Evolutionary conservation across 78 protist species (phyloP), one percentile per base, ranked within the genome.

Genomic region (Chrysochromulina tobinii): DNA sequence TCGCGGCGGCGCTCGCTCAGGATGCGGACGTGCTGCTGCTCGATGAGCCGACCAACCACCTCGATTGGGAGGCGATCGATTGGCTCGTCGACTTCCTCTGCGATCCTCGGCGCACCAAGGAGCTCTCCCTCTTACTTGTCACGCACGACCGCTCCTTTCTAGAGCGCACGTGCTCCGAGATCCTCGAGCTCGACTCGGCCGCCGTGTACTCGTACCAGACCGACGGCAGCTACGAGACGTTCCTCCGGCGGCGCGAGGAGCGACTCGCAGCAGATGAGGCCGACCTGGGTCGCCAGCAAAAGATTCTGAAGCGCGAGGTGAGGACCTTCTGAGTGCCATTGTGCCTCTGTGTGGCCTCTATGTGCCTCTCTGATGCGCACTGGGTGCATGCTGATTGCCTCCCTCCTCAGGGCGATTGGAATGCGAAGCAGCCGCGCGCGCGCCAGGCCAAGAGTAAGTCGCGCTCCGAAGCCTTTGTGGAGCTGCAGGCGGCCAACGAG

Each of bases 21-120:
- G 1, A 51, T 17, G 95, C 95, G 8, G 84, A 93, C 21, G 20
- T 93, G 84, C 91, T 95, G 38, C 93, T 95, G 12, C 81, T 92
- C 11, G 96, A 94, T 86, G 96, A 94, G 81, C 95, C 93, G 59
- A 92, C 93, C 6, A 92, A 91, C 93, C 93, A 92, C 58, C 81
- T 94, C 9, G 91, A 81, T 72, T 15, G 9, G 48, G 23, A 75
- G 61, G 57, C 93, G 18, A 64, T 61, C 8, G 64, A 50, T 8
- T 88, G 90, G 55, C 59, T 93, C 3, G 85, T 59, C 12, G 25
- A 23, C 17, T 50, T 55, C 25, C 90, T 93, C 69, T 38, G 38
- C 38, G 38, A 38, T 38, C 38, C 38, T 38, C 38, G 38, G 38
- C 64, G 64, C 12, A 12, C 64, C 23, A 59, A 12, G 64, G 12